Conservation (phyloP, 1,284 basidiomycete genomes). For the Earliella scabrosa region DNA sequence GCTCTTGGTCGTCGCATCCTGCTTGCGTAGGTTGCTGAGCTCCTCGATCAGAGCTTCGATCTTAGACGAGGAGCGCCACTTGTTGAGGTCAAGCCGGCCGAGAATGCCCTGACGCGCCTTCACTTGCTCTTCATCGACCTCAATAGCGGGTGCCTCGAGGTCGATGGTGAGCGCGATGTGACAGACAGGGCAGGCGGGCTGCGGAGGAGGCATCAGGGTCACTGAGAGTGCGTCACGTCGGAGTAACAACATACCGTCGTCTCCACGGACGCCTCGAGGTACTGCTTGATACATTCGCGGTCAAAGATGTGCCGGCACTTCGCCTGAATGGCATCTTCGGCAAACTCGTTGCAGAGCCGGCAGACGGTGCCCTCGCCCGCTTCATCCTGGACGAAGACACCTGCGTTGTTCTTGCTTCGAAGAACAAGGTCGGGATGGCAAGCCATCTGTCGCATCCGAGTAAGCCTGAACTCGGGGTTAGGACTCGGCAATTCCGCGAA, state of each 20-base stretch:
- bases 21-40: constrained; percentile 79
- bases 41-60: constrained; percentile 98
- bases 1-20: constrained; percentile 95
- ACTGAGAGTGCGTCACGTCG: not conserved
- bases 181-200: constrained; percentile 97
- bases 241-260: constrained; percentile 52
- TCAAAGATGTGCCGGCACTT: constrained; percentile 93
- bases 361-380: constrained; percentile 81
- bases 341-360: constrained; percentile 95
- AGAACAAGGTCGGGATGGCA: constrained; percentile 96
- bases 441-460: constrained; percentile 95
- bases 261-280: constrained; percentile 82
- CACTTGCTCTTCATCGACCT: constrained; percentile 70
- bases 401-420: constrained; percentile 80
- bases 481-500: no score
- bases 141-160: constrained; percentile 90
- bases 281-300: constrained; percentile 95
- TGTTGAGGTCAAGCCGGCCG: constrained; percentile 85
- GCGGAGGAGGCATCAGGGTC: constrained; percentile 8
- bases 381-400: constrained; percentile 63
- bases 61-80: constrained; percentile 95
- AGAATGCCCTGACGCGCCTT: constrained; percentile 89
- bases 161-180: constrained; percentile 94
- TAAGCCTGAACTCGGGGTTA: constrained; percentile 69
- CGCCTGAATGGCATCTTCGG: constrained; percentile 95